Evolutionary conservation across 306 rosid genomes (phyloP).

Genomic region (Elaeagnus macrophylla): DNA sequence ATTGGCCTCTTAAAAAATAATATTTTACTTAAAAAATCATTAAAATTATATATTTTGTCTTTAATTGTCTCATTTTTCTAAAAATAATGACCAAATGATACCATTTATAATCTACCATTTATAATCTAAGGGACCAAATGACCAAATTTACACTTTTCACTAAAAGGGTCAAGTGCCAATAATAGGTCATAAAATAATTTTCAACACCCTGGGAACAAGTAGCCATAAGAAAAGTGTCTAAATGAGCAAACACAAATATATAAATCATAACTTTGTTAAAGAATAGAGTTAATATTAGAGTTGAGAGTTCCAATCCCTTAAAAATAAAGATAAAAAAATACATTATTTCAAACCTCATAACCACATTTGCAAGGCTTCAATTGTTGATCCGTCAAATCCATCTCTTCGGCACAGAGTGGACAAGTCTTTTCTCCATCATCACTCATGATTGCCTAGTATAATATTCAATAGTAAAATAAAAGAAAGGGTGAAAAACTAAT

Average conservation of each 20-base stretch:
- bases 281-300: not conserved
- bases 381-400: conserved; percentile 99
- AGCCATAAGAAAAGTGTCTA: too few species aligned
- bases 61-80: too few species aligned
- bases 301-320: not conserved
- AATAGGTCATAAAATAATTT: too few species aligned
- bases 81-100: too few species aligned
- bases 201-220: too few species aligned
- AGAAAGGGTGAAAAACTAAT: conserved; percentile 7
- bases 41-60: too few species aligned
- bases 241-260: not conserved
- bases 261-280: not conserved
- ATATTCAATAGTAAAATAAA: conserved; percentile 6
- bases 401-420: conserved; percentile 97
- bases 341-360: conserved; percentile 51
- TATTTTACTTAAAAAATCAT: too few species aligned
- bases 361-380: conserved; percentile 98
- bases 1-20: too few species aligned
- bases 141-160: too few species aligned
- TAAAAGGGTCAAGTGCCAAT: too few species aligned
- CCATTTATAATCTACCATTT: too few species aligned
- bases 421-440: conserved; percentile 93
- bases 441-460: conserved; percentile 62
- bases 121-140: too few species aligned
- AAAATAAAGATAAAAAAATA: not conserved